Conservation (phyloP, 495 filamentous ascomycete genomes). For the Copromyces sp. region DNA sequence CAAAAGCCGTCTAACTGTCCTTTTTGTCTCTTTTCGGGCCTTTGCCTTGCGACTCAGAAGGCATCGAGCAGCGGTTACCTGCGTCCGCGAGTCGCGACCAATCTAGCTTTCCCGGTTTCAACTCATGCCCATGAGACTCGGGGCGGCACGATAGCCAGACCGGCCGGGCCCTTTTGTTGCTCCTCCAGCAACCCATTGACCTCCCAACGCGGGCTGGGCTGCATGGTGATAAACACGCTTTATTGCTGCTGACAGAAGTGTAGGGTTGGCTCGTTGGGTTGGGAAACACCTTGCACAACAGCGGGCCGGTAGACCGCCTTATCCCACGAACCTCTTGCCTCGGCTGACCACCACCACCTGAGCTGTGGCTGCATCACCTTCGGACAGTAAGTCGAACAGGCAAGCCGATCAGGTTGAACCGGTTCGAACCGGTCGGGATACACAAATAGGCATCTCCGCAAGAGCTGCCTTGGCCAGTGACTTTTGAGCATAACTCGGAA, state of each 20-base stretch:
- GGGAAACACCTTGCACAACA: slow-evolving; percentile 12
- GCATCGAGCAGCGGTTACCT: not conserved
- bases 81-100: not conserved
- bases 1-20: not conserved
- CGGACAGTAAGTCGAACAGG: not conserved
- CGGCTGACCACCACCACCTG: not conserved
- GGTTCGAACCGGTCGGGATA: not conserved
- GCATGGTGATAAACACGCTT: not conserved
- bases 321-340: not conserved
- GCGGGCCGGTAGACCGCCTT: slow-evolving; percentile 20
- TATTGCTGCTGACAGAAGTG: not conserved
- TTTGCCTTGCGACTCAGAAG: not conserved
- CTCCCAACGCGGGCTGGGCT: not conserved
- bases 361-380: not conserved
- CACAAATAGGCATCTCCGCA: not conserved
- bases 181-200: not conserved
- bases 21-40: not conserved
- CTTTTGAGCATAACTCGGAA: not conserved
- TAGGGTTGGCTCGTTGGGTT: not conserved
- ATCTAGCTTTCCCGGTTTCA: not conserved
- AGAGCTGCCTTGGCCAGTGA: not conserved
- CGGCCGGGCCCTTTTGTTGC: not conserved
- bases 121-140: not conserved
- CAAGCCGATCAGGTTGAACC: not conserved
- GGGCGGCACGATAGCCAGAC: not conserved